A percentile compares a stretch with the other conserved stretches of the same genome.
These are phyloP conservation scores for Halophytophthora batemanensis DNA, from an alignment of 352 stramenopile species.

Conservation along the genomic window DNA sequence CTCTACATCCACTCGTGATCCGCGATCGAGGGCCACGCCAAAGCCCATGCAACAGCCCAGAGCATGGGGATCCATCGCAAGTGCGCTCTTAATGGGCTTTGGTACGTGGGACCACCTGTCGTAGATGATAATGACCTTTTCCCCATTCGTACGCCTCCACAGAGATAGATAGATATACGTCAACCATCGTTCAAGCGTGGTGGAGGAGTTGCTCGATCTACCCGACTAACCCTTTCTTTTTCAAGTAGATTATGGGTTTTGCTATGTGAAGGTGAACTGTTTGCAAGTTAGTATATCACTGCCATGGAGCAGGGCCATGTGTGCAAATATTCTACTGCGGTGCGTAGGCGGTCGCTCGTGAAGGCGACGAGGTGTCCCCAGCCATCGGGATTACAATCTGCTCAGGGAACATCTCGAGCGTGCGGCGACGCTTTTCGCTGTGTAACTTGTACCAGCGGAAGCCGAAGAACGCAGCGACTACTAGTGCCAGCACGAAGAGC, in stretches of 20 bases:
- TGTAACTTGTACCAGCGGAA: conserved; percentile 26
- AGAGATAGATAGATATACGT: too few species aligned
- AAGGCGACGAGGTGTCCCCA: conserved; percentile 4
- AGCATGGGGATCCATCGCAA: neutral
- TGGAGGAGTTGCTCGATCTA: too few species aligned
- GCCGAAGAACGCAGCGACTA: conserved; percentile 23
- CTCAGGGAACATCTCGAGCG: conserved; percentile 7
- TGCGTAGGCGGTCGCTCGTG: conserved; percentile 5
- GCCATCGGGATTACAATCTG: conserved; percentile 10
- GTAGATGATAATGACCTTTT: too few species aligned
- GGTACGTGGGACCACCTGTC: too few species aligned
- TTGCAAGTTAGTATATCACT: too few species aligned
- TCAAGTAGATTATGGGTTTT: too few species aligned
- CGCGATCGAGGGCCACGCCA: neutral
- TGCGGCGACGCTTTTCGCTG: conserved; percentile 13
- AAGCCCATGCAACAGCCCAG: neutral
- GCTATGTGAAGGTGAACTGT: too few species aligned
- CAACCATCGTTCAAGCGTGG: too few species aligned
- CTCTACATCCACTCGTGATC: conserved; percentile 12
- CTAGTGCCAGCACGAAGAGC: conserved; percentile 29
- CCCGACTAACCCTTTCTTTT: too few species aligned
- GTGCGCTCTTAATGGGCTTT: too few species aligned
- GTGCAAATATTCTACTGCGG: conserved; percentile 1
- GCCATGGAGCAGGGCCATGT: too few species aligned
- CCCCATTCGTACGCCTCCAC: too few species aligned